Conservation (phyloP, 78 protist genomes). For the Pelomyxa schiedti region DNA sequence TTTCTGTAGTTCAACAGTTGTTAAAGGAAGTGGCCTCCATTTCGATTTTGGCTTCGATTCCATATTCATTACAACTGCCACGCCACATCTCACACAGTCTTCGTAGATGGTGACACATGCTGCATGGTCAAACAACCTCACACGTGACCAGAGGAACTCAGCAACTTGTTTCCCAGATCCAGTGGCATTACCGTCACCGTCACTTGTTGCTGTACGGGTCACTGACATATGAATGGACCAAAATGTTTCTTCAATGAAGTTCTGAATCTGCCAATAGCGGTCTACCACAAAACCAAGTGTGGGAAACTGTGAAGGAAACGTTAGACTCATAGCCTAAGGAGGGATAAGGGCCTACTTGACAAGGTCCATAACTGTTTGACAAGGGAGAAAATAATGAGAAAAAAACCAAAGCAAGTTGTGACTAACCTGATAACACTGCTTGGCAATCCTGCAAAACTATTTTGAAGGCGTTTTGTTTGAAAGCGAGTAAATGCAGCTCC, state of each 20-base stretch:
- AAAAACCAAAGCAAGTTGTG: not conserved
- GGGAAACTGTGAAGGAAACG: slow-evolving; percentile 98
- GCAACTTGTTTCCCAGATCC: too few relatives aligned
- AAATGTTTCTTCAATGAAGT: slow-evolving; percentile 71
- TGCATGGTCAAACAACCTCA: slow-evolving; percentile 45
- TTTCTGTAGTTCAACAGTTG: slow-evolving; percentile 89
- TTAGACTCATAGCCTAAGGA: too few relatives aligned
- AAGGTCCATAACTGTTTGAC: too few relatives aligned
- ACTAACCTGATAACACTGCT: slow-evolving; percentile 23
- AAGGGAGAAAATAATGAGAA: not conserved
- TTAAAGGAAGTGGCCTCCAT: slow-evolving; percentile 82
- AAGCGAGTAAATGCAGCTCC: slow-evolving; percentile 96
- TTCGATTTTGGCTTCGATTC: slow-evolving; percentile 17
- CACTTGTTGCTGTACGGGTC: not conserved
- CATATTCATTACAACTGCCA: slow-evolving; percentile 22
- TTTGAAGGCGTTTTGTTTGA: slow-evolving; percentile 68
- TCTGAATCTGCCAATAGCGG: slow-evolving; percentile 33
- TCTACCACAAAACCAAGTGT: slow-evolving; percentile 97
- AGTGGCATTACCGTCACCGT: not conserved
- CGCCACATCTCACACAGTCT: slow-evolving; percentile 12
- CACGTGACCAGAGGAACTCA: slow-evolving; percentile 56
- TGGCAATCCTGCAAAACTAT: slow-evolving; percentile 11
- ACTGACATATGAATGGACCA: slow-evolving; percentile 38
- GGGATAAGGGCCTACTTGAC: not conserved
- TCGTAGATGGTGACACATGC: slow-evolving; percentile 17